Percentiles rank a stretch among this genome's conserved stretches.
Conservation (phyloP, 352 stramenopile species). For the Discostella stelligera region DNA sequence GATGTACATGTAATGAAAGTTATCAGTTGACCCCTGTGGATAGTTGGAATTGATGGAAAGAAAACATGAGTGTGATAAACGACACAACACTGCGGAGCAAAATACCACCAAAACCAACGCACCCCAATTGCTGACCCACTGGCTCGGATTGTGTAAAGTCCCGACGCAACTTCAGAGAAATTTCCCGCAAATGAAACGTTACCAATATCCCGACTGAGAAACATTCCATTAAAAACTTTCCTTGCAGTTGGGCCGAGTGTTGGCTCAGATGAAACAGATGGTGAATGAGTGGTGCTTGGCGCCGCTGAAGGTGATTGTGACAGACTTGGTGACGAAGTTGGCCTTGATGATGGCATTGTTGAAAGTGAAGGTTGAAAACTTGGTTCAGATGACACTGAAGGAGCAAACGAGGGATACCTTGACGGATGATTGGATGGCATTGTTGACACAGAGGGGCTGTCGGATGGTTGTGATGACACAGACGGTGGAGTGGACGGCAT, state of each 20-base stretch:
- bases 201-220: slow-evolving; percentile 39
- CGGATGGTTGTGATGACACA: slow-evolving; percentile 27
- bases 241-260: slow-evolving; percentile 23
- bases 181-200: slow-evolving; percentile 17
- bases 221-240: slow-evolving; percentile 37
- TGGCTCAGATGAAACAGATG: slow-evolving; percentile 24
- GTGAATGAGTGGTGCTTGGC: slow-evolving; percentile 23
- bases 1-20: slow-evolving; percentile 56
- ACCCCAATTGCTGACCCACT: slow-evolving; percentile 5
- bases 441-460: slow-evolving; percentile 14
- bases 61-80: not conserved
- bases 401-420: slow-evolving; percentile 15
- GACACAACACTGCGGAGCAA: not conserved
- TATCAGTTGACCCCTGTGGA: slow-evolving; percentile 25
- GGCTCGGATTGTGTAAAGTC: slow-evolving; percentile 28
- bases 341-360: not conserved
- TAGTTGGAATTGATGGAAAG: not conserved
- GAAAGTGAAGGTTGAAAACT: slow-evolving; percentile 10
- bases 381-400: slow-evolving; percentile 24
- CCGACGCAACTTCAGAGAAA: slow-evolving; percentile 15
- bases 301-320: not conserved
- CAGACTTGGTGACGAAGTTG: slow-evolving; percentile 14
- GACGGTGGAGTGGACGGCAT: slow-evolving; percentile 40
- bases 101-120: not conserved
- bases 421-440: slow-evolving; percentile 35